A percentile compares a stretch with the other conserved stretches of the same genome.
phyloP scores from a whole-genome alignment of 2,329 filamentous ascomycete species.

The Helotiales sp. region DNA sequence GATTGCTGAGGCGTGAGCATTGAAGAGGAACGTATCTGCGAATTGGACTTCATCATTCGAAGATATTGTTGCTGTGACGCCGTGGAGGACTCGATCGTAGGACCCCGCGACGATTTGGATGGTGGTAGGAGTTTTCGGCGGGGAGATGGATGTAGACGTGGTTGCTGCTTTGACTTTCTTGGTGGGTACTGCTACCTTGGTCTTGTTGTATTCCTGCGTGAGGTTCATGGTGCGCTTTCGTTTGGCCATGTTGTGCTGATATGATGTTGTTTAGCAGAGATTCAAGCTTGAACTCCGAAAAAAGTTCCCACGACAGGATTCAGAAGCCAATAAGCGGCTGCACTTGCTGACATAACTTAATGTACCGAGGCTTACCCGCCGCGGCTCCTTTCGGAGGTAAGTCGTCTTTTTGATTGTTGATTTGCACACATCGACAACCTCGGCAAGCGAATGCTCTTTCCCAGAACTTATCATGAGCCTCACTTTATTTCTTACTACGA shows the following conservation, averaged over 20 bases:
- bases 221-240: conserved; percentile 40
- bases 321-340: not conserved
- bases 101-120: conserved; percentile 91
- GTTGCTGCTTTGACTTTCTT: conserved; percentile 39
- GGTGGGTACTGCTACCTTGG: conserved; percentile 19
- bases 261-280: not conserved
- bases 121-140: conserved; percentile 51
- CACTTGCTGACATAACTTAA: not conserved
- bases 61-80: conserved; percentile 76
- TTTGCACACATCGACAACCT: too few species aligned
- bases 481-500: too few species aligned
- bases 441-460: too few species aligned
- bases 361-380: not conserved
- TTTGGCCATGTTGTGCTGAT: conserved; percentile 40
- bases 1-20: conserved; percentile 88
- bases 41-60: conserved; percentile 63
- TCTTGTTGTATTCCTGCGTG: conserved; percentile 10
- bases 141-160: conserved; percentile 28
- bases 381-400: too few species aligned
- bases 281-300: not conserved
- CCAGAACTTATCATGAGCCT: too few species aligned
- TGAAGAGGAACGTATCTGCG: conserved; percentile 93
- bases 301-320: conserved; percentile 2
- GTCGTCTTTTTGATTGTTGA: too few species aligned
- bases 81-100: conserved; percentile 92